Percentiles rank a stretch among this genome's conserved stretches.
Evolutionary conservation across 257 asterid genomes (phyloP).

Genomic region (Jasminum sambac): DNA sequence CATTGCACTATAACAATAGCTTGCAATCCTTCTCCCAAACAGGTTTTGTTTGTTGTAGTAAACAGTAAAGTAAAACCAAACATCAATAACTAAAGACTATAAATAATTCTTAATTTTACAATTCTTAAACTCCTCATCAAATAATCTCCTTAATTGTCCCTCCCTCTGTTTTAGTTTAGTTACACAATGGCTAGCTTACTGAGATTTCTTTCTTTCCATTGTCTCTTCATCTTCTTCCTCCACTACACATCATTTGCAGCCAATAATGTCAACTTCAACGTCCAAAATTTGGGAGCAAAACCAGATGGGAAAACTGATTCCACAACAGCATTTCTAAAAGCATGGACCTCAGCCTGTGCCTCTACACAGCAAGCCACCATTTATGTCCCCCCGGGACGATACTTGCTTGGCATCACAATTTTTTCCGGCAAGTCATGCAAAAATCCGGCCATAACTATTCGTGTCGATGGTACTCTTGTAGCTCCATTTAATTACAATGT

Average conservation of each 20-base stretch:
- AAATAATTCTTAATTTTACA: not conserved
- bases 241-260: conserved; percentile 27
- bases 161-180: not conserved
- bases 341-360: conserved; percentile 54
- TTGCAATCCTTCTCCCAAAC: not conserved
- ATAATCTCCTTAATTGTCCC: not conserved
- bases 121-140: not conserved
- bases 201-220: conserved; percentile 7
- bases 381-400: conserved; percentile 52
- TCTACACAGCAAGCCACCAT: conserved; percentile 34
- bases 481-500: conserved; percentile 57
- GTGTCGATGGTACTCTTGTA: conserved; percentile 50
- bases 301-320: conserved; percentile 44
- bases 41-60: not conserved
- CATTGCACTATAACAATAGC: not conserved
- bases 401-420: conserved; percentile 24
- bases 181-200: conserved; percentile 17
- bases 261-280: conserved; percentile 30
- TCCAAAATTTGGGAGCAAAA: conserved; percentile 42
- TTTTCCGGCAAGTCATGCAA: conserved; percentile 42
- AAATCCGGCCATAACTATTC: conserved; percentile 37
- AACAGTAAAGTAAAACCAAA: not conserved
- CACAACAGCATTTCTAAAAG: conserved; percentile 37
- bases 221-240: conserved; percentile 19
- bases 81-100: not conserved